Evolutionary conservation across 83 land plant genomes (phyloP), one percentile per base, ranked within the genome.

Genomic region (Picea abies): DNA sequence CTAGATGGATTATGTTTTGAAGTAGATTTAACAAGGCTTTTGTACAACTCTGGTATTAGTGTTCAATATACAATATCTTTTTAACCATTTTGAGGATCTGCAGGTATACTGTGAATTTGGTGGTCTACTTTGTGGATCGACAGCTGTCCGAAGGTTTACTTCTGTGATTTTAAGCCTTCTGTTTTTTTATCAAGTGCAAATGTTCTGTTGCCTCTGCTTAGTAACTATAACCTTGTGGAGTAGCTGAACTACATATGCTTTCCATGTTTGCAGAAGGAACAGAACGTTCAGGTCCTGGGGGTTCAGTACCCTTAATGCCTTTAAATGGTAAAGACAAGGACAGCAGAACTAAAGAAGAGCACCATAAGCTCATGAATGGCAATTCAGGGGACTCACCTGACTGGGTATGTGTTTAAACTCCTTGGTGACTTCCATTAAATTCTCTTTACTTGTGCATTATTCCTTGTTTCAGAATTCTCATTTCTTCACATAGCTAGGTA

Each of bases 61-160:
- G 12, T 61, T 32, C 2, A 7, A 35, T 63, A 44, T 41, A 63
- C n/a, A 22, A 37, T 22, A 60, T 3, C 60, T 66, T 82, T 29
- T 39, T 25, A 47, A 4, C 85, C 60, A 68, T 61, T 60, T 69
- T 9, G 52, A 73, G 71, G 3, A 72, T 75, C 29, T 64, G 66
- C 93, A 96, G 99, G 99, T 97, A 95, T 65, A 94, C 98, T 60
- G 99, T 98, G 10, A 92, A 88, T 84, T 76, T 98, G 82, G 97
- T 98, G 71, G 92, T 92, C 22, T 94, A 89, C 85, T 98, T 91
- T 83, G 84, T 98, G 20, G 98, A 96, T 79, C 88, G 89, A 69
- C 89, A 87, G 71, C 79, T 98, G 60, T 88, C 93, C 25, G 88
- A 85, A 82, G 96, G 94, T 95, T 52, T 82, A 12, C 22, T 77